Evolutionary conservation across 306 rosid species (phyloP).

Genomic region (Quillaja saponaria): DNA sequence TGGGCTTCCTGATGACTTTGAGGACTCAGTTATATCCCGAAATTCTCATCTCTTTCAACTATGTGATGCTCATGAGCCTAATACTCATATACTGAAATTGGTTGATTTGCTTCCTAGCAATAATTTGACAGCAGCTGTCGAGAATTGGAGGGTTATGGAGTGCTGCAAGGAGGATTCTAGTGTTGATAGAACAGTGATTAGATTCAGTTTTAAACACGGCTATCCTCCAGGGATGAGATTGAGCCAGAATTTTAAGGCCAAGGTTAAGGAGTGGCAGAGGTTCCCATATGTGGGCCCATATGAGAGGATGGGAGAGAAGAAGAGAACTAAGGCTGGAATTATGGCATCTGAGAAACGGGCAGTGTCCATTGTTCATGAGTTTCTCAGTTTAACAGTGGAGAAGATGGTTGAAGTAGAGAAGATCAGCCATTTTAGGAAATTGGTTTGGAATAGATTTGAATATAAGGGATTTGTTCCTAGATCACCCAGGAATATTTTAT

Average conservation of each 20-base stretch:
- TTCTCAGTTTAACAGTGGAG: slow-evolving; percentile 86
- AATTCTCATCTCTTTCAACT: slow-evolving; percentile 65
- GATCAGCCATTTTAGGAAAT: slow-evolving; percentile 54
- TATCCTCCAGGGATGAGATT: slow-evolving; percentile 90
- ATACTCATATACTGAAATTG: slow-evolving; percentile 78
- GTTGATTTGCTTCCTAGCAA: slow-evolving; percentile 34
- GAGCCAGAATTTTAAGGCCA: slow-evolving; percentile 68
- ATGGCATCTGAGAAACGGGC: slow-evolving; percentile 75
- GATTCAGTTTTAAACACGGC: slow-evolving; percentile 60
- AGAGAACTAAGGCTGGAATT: slow-evolving; percentile 48
- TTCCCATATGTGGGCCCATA: slow-evolving; percentile 79
- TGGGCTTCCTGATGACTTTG: slow-evolving; percentile 94
- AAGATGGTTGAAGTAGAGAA: slow-evolving; percentile 93
- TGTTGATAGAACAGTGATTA: slow-evolving; percentile 24
- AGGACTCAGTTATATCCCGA: slow-evolving; percentile 62
- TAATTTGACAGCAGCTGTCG: slow-evolving; percentile 60
- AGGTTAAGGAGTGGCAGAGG: slow-evolving; percentile 86
- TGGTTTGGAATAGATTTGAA: slow-evolving; percentile 72
- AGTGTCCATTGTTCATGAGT: slow-evolving; percentile 78
- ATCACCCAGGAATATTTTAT: slow-evolving; percentile 84
- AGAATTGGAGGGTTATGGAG: slow-evolving; percentile 83
- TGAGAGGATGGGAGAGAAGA: slow-evolving; percentile 47
- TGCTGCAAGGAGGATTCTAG: slow-evolving; percentile 63
- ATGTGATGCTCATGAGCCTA: slow-evolving; percentile 64
- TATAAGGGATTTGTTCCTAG: slow-evolving; percentile 71